These are phyloP conservation scores for Eleusine indica DNA, from an alignment of 176 grass and related monocot species.

Conservation along the genomic window DNA sequence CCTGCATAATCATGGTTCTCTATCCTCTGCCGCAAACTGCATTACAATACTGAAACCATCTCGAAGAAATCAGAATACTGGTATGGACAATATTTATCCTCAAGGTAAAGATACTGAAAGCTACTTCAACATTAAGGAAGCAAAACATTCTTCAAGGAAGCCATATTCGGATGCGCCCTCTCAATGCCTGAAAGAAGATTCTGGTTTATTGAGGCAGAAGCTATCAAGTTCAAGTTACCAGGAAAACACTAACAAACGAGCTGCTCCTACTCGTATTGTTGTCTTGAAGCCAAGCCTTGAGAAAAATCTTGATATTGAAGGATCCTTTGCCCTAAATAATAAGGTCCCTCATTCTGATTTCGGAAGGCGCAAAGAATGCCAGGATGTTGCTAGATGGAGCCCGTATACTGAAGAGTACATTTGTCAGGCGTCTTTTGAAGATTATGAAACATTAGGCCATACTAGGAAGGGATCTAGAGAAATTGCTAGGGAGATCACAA, in stretches of 20 bases:
- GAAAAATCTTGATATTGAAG: slow-evolving; percentile 63
- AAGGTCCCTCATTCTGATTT: slow-evolving; percentile 46
- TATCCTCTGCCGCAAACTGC: slow-evolving; percentile 55
- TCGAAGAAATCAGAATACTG: slow-evolving; percentile 46
- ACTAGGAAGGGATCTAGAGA: slow-evolving; percentile 80
- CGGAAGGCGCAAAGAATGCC: slow-evolving; percentile 39
- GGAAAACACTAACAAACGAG: slow-evolving; percentile 45
- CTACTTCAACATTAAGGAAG: slow-evolving; percentile 44
- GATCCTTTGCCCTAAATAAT: slow-evolving; percentile 39
- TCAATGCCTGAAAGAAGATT: slow-evolving; percentile 50
- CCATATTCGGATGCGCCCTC: slow-evolving; percentile 31
- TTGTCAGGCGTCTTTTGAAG: slow-evolving; percentile 34
- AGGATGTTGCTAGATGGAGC: slow-evolving; percentile 37
- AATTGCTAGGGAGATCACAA: slow-evolving; percentile 66
- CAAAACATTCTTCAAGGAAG: slow-evolving; percentile 51
- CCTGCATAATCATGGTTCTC: slow-evolving; percentile 61
- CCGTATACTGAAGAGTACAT: slow-evolving; percentile 47
- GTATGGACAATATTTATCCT: slow-evolving; percentile 20
- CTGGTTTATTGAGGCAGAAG: slow-evolving; percentile 62
- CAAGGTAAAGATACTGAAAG: slow-evolving; percentile 39
- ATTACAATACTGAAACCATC: slow-evolving; percentile 92
- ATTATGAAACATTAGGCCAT: slow-evolving; percentile 38
- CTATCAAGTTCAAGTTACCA: slow-evolving; percentile 59
- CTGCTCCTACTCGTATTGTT: slow-evolving; percentile 73
- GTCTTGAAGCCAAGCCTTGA: slow-evolving; percentile 80